Percentiles rank a stretch among this genome's conserved stretches.
phyloP scores from a whole-genome alignment of 192 early-diverging fungal species.

The Dissophora globulifera region DNA sequence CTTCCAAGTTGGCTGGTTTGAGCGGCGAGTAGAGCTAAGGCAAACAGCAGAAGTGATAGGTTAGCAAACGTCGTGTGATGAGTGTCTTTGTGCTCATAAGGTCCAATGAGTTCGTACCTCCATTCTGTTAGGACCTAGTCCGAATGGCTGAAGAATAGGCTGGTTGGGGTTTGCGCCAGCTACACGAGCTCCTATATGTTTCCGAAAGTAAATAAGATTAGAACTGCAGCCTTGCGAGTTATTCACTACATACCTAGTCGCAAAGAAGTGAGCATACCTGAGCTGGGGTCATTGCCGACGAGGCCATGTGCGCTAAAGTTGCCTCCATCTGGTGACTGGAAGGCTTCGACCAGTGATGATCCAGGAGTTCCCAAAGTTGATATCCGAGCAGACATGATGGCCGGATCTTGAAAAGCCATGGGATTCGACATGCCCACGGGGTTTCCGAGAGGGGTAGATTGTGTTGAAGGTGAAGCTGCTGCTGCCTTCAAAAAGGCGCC shows the following conservation, averaged over 20 bases:
- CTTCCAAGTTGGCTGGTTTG: conserved; percentile 27
- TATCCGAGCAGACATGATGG: conserved; percentile 67
- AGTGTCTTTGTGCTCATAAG: too few relatives aligned
- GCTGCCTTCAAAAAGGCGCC: conserved; percentile 69
- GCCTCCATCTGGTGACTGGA: conserved; percentile 13
- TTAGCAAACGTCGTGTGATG: too few relatives aligned
- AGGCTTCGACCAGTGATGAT: conserved; percentile 29
- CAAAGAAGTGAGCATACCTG: conserved; percentile 5
- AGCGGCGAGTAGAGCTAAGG: conserved; percentile 25
- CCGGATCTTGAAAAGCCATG: conserved; percentile 68
- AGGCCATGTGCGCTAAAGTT: conserved; percentile 4
- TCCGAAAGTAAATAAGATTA: too few relatives aligned
- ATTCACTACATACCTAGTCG: too few relatives aligned
- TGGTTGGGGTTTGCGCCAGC: too few relatives aligned
- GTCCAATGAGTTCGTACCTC: conserved; percentile 26
- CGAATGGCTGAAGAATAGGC: conserved; percentile 29
- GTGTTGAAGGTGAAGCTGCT: conserved; percentile 34
- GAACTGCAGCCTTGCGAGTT: too few relatives aligned
- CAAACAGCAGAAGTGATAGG: too few relatives aligned
- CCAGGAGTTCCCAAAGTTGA: conserved; percentile 20
- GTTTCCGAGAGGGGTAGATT: not conserved
- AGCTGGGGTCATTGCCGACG: conserved; percentile 17
- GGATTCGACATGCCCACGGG: not conserved
- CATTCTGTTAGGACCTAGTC: conserved; percentile 29
- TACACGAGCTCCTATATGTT: too few relatives aligned